Conservation (phyloP, 2,329 filamentous ascomycete genomes). For the Cladobotryum protrusum region DNA sequence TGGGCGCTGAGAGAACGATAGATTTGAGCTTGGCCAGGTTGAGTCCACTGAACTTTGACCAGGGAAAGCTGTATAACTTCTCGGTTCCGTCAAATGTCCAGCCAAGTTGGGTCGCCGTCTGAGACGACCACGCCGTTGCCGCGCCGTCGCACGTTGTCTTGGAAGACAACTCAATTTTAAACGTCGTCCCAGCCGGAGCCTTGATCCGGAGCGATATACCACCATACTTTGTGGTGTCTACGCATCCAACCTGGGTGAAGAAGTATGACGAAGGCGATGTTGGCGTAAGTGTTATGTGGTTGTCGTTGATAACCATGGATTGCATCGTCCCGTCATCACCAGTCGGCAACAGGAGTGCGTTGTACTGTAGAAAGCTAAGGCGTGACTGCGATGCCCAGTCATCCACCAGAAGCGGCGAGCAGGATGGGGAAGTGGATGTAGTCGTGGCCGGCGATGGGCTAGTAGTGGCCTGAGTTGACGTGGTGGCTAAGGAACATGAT, state of each 20-base stretch:
- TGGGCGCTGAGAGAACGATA: conserved; percentile 44
- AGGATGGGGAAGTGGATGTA: conserved; percentile 18
- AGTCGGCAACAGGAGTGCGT: conserved; percentile 48
- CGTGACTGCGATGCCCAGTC: conserved; percentile 58
- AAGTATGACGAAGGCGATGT: conserved; percentile 46
- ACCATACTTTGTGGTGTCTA: conserved; percentile 46
- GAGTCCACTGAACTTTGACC: conserved; percentile 44
- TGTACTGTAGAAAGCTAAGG: conserved; percentile 55
- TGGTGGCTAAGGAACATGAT: neutral
- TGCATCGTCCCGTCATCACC: conserved; percentile 53
- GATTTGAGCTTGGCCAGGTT: conserved; percentile 47
- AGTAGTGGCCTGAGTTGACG: neutral
- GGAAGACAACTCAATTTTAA: conserved; percentile 47
- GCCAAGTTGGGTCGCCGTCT: conserved; percentile 43
- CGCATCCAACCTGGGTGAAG: conserved; percentile 50
- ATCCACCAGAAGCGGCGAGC: conserved; percentile 44
- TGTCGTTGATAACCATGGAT: conserved; percentile 46
- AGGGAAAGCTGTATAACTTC: conserved; percentile 52
- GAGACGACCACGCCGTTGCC: conserved; percentile 27
- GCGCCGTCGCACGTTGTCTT: conserved; percentile 38
- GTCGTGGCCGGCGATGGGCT: no score
- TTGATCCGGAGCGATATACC: conserved; percentile 52
- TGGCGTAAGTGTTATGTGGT: conserved; percentile 47
- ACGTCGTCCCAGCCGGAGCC: conserved; percentile 43
- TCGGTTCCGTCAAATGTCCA: conserved; percentile 57